phyloP scores from a whole-genome alignment of 2,329 filamentous ascomycete genomes.

The Coccinonectria pachysandricola region DNA sequence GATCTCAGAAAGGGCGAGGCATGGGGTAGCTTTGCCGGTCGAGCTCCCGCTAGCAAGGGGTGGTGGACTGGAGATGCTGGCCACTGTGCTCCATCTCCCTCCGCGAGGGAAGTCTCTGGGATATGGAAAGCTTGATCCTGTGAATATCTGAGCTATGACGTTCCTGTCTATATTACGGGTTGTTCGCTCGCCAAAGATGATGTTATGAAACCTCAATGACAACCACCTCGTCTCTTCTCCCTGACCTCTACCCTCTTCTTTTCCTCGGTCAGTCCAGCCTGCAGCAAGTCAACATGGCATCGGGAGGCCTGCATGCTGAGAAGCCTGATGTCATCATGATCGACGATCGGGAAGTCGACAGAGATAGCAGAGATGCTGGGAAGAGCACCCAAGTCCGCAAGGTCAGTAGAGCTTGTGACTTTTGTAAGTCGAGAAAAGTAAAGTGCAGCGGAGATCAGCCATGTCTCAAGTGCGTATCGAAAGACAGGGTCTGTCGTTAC shows the following conservation, averaged over 20 bases:
- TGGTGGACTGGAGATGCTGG: too few species aligned
- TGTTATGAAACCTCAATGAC: too few species aligned
- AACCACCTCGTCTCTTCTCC: too few species aligned
- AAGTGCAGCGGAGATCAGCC: slow-evolving; percentile 28
- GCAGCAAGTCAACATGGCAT: slow-evolving; percentile 2
- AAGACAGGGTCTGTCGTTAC: slow-evolving; percentile 23
- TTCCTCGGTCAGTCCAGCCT: too few species aligned
- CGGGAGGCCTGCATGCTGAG: slow-evolving; percentile 3
- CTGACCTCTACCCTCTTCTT: not conserved
- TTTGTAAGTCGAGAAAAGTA: slow-evolving; percentile 28
- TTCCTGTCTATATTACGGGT: slow-evolving; percentile 3
- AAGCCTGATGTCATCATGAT: slow-evolving; percentile 17
- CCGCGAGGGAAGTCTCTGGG: too few species aligned
- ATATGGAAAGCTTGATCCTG: too few species aligned
- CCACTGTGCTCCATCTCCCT: too few species aligned
- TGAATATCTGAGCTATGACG: too few species aligned
- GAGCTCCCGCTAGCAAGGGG: too few species aligned
- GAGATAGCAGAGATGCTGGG: slow-evolving; percentile 4
- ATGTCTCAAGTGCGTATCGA: slow-evolving; percentile 22
- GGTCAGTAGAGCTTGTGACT: slow-evolving; percentile 29
- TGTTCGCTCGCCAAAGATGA: not conserved
- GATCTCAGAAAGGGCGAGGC: too few species aligned
- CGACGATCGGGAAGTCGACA: slow-evolving; percentile 6
- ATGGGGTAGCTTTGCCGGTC: too few species aligned
- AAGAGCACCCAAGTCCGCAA: slow-evolving; percentile 17